Evolutionary conservation across 192 early-diverging fungal species (phyloP), one percentile per base, ranked within the genome.

Genomic region (Pecoramyces ruminantium): DNA sequence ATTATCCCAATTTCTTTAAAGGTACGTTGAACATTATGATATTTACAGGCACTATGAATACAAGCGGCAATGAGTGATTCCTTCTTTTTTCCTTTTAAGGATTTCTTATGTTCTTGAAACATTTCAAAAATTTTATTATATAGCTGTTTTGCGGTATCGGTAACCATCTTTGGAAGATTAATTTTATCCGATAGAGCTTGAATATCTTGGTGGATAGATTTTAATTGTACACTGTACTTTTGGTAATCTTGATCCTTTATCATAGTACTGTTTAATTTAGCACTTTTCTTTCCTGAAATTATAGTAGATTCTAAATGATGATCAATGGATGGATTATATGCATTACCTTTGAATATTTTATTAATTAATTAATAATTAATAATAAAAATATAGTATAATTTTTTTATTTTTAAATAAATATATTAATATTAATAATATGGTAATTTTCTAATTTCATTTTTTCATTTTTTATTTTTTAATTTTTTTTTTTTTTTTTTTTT

Each of bases 1-100:
- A n/a, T n/a, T n/a, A n/a, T n/a, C n/a, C n/a, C n/a, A n/a, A 98
- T 95, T 84, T 99, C 96, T 83, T 95, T 95, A 84, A 97, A 97
- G 11, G 97, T 97, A 81, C 97, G 90, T 12, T 91, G 92, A 1
- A 93, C 92, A 30, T 88, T 85, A 83, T 96, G 88, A 82, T 96
- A 92, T 40, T 94, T 87, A 83, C 97, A 98, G 4, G 94, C 96
- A 80, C 97, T 92, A 82, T 94, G 97, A 81, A 98, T 95, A 81
- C 95, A 97, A 0, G 94, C 94, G 5, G 96, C 96, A 79, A 94
- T 92, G 78, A 97, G 90, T 30, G 93, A 92, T 38, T 96, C 93
- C 78, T 28, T 15, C n/a, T n/a, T n/a, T n/a, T n/a, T n/a, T 34
- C 95, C 95, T 15, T 92, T 89, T 27, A 96, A 84, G 34, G 94